Percentiles rank a stretch among this genome's conserved stretches.
Conservation (phyloP, 495 filamentous ascomycete genomes). For the Mytilinidion resinicola region DNA sequence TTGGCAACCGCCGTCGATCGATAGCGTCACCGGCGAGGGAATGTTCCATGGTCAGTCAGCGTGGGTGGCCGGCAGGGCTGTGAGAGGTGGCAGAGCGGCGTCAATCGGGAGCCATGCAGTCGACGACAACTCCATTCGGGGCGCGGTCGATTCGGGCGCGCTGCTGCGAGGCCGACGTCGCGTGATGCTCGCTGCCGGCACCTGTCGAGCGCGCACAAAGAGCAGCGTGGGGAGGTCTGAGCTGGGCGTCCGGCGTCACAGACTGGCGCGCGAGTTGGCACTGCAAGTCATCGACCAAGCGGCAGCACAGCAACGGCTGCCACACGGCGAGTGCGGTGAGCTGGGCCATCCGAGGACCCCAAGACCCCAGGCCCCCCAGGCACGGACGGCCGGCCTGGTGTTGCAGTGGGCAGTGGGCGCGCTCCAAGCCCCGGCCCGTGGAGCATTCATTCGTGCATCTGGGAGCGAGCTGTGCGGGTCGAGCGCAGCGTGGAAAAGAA, state of each 20-base stretch:
- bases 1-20: conserved; percentile 3
- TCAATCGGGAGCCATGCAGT: too few species aligned
- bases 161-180: conserved; percentile 2
- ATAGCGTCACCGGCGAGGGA: conserved; percentile 6
- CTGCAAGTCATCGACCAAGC: conserved; percentile 12
- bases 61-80: too few species aligned
- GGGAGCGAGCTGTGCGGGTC: too few species aligned
- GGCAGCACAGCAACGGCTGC: neutral
- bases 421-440: neutral
- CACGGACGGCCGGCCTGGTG: neutral
- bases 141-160: too few species aligned
- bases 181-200: conserved; percentile 6
- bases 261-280: neutral
- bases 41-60: neutral
- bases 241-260: too few species aligned
- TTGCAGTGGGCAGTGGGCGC: neutral
- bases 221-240: neutral
- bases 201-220: neutral
- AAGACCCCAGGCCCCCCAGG: too few species aligned
- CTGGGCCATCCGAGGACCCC: neutral
- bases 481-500: too few species aligned
- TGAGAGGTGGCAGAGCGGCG: too few species aligned
- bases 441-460: too few species aligned
- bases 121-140: too few species aligned
- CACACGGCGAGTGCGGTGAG: neutral